These are phyloP conservation scores for Pelomyxa schiedti DNA, from an alignment of 78 protist genomes.

Conservation along the genomic window DNA sequence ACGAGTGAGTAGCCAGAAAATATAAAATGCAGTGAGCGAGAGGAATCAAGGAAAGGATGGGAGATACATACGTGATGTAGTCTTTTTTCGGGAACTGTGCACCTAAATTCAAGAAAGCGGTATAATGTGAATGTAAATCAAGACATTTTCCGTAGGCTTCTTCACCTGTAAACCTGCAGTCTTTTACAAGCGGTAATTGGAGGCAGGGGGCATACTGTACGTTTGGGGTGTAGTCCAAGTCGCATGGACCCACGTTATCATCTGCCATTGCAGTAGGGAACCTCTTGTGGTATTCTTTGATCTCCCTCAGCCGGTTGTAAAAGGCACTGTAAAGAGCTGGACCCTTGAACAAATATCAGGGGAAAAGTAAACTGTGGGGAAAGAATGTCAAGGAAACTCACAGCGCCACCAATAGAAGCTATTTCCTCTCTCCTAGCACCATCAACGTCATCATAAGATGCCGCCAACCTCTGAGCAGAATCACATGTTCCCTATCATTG, in stretches of 20 bases:
- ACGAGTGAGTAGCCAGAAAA: too few relatives aligned
- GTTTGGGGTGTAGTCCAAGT: conserved; percentile 14
- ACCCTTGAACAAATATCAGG: not conserved
- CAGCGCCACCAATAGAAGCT: not conserved
- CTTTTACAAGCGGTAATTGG: too few relatives aligned
- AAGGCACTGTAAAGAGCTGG: conserved; percentile 17
- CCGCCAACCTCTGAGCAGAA: not conserved
- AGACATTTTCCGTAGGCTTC: not conserved
- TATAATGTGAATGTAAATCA: not conserved
- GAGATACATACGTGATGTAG: not conserved
- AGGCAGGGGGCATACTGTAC: not conserved
- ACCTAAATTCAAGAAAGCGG: not conserved
- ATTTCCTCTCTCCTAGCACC: not conserved
- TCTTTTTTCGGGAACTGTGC: not conserved
- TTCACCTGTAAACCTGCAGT: conserved; percentile 4
- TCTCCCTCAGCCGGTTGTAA: conserved; percentile 37
- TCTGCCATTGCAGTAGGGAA: conserved; percentile 3
- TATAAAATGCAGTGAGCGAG: too few relatives aligned
- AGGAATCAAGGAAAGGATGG: too few relatives aligned
- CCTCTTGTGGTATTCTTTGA: conserved; percentile 45
- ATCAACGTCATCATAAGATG: not conserved
- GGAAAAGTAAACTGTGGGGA: not conserved
- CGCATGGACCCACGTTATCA: not conserved
- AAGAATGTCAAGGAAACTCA: not conserved
- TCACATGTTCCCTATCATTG: not conserved